Conservation (phyloP, 2,329 filamentous ascomycete genomes). For the Boeremia exigua region DNA sequence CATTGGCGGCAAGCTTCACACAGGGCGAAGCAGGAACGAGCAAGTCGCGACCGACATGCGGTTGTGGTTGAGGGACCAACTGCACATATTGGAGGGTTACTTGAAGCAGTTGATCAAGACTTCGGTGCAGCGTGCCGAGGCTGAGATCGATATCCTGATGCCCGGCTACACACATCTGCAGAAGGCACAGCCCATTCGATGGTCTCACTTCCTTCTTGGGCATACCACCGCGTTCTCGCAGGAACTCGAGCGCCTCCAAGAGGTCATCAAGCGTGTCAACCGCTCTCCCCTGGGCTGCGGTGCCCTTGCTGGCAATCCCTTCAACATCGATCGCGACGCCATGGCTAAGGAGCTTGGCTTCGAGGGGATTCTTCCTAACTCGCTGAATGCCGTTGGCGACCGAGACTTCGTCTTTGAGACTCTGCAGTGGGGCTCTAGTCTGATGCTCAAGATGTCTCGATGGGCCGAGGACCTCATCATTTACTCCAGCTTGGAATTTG, state of each 20-base stretch:
- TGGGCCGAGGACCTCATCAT: slow-evolving; percentile 89
- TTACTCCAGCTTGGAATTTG: slow-evolving; percentile 77
- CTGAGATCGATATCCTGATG: slow-evolving; percentile 79
- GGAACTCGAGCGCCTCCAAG: slow-evolving; percentile 78
- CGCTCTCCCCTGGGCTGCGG: slow-evolving; percentile 73
- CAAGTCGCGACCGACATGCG: slow-evolving; percentile 91
- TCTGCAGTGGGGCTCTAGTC: slow-evolving; percentile 77
- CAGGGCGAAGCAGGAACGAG: slow-evolving; percentile 84
- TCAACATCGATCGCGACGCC: slow-evolving; percentile 78
- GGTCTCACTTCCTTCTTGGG: slow-evolving; percentile 81
- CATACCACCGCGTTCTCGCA: slow-evolving; percentile 73
- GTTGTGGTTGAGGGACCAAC: slow-evolving; percentile 80
- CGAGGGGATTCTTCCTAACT: slow-evolving; percentile 75
- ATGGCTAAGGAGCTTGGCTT: slow-evolving; percentile 85
- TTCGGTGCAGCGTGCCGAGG: slow-evolving; percentile 71
- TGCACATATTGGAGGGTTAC: slow-evolving; percentile 71
- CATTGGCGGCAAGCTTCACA: slow-evolving; percentile 87
- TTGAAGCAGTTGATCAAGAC: slow-evolving; percentile 74
- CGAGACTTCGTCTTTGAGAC: slow-evolving; percentile 84
- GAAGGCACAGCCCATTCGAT: slow-evolving; percentile 79
- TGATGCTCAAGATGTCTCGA: slow-evolving; percentile 80
- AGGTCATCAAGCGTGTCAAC: slow-evolving; percentile 78
- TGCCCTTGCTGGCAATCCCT: slow-evolving; percentile 81
- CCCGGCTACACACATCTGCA: slow-evolving; percentile 90
- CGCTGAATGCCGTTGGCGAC: slow-evolving; percentile 76